Percentiles rank a stretch among this genome's conserved stretches.
Evolutionary conservation across 371 early-diverging fungal genomes (phyloP).

Genomic region (Dipsacomyces acuminosporus): DNA sequence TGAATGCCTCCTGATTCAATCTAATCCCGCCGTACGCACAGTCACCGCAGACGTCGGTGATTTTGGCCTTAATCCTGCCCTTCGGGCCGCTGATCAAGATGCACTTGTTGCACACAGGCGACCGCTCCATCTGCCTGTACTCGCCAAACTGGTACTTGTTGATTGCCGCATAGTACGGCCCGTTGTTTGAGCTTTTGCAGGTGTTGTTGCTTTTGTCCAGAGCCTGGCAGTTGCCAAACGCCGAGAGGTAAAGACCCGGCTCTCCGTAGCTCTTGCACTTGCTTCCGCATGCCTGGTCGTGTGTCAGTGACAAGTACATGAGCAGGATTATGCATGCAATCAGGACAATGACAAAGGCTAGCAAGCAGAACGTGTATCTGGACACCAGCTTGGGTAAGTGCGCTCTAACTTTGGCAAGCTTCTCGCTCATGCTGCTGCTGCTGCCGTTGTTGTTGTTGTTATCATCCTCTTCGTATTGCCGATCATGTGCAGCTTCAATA

Average conservation of each 20-base stretch:
- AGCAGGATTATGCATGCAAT: not conserved
- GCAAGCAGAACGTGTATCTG: not conserved
- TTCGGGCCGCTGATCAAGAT: constrained; percentile 13
- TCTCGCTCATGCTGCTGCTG: not conserved
- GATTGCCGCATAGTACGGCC: not conserved
- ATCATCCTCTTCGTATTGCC: too few relatives aligned
- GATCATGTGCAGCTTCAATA: too few relatives aligned
- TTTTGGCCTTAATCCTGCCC: constrained; percentile 6
- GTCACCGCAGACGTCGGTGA: constrained; percentile 3
- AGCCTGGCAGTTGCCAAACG: not conserved
- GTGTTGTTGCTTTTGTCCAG: not conserved
- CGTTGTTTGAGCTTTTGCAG: not conserved
- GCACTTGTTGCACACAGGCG: constrained; percentile 21
- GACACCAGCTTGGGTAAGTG: not conserved
- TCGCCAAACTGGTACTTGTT: too few relatives aligned
- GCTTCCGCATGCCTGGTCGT: not conserved
- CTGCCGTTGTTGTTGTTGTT: too few relatives aligned
- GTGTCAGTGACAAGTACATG: not conserved
- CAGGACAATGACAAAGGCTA: not conserved
- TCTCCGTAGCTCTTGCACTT: not conserved
- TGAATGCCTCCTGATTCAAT: constrained; percentile 9
- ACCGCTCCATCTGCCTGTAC: not conserved
- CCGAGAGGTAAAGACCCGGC: constrained; percentile 1
- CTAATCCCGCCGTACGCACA: constrained; percentile 9
- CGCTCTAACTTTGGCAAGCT: not conserved